Evolutionary conservation across 2,329 filamentous ascomycete species (phyloP).

Genomic region (Fusarium equiseti): DNA sequence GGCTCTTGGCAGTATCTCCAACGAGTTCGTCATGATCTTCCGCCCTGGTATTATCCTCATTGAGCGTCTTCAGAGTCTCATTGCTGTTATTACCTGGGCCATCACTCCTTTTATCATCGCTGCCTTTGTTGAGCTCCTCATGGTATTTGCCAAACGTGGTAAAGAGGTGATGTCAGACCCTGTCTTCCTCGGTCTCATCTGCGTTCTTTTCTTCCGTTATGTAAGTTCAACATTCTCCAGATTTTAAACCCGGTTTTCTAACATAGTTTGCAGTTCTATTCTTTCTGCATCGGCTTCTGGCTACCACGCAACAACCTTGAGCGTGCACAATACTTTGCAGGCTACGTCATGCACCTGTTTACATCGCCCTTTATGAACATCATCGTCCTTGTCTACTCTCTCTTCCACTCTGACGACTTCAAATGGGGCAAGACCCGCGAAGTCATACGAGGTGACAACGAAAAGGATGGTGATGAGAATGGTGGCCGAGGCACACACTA

Average conservation of each 20-base stretch:
- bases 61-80: slow-evolving; percentile 59
- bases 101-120: slow-evolving; percentile 60
- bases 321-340: slow-evolving; percentile 55
- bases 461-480: slow-evolving; percentile 45
- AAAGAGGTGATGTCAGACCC: slow-evolving; percentile 51
- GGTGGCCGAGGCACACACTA: slow-evolving; percentile 46
- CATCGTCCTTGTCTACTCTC: slow-evolving; percentile 56
- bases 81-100: slow-evolving; percentile 61
- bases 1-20: slow-evolving; percentile 62
- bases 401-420: slow-evolving; percentile 59
- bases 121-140: slow-evolving; percentile 54
- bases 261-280: slow-evolving; percentile 52
- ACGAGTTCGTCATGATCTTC: slow-evolving; percentile 63
- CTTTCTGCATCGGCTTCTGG: slow-evolving; percentile 58
- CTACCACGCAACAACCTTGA: slow-evolving; percentile 55
- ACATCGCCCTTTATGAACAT: slow-evolving; percentile 59
- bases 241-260: slow-evolving; percentile 19
- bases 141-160: slow-evolving; percentile 52
- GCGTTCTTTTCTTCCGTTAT: slow-evolving; percentile 54
- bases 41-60: slow-evolving; percentile 57
- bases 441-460: slow-evolving; percentile 48
- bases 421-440: slow-evolving; percentile 61
- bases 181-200: slow-evolving; percentile 54
- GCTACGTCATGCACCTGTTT: slow-evolving; percentile 54
- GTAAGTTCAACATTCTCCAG: slow-evolving; percentile 49